Base-by-base conservation (phyloP, 768 basidiomycete species). In the Gloeophyllum trabeum region DNA sequence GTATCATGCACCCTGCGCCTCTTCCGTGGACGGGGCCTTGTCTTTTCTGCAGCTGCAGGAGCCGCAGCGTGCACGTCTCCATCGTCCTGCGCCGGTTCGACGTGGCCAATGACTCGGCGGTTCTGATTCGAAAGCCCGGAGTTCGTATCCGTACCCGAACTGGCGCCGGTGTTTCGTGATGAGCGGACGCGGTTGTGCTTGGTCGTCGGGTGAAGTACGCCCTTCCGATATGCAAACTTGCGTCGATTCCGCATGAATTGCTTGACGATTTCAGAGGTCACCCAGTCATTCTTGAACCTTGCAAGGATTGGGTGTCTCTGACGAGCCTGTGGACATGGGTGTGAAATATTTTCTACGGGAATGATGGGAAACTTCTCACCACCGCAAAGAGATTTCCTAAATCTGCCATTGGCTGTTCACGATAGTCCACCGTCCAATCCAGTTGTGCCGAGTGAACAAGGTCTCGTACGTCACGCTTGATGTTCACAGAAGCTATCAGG, bases 231-330 rank as follows among this genome's bases (percentile, higher is more conserved):
- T n/a, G n/a, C n/a, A n/a, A n/a, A n/a, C 38, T 46, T 46, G 16
- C 47, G 43, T 7, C 34, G 37, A 35, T 51, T 51, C 16, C 34
- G 24, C 35, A 54, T 41, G 42, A 37, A 52, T 36, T 50, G 46
- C 20, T 44, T 42, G 13, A 45, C 42, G n/a, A 54, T 36, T 14
- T 40, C 53, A 0, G 47, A 46, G 5, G 51, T 51, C 2, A 48
- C 43, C 52, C 52, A 54, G 41, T 47, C 42, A 34, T 42, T 42
- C 18, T 40, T 14, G 30, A 44, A 54, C 19, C 40, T 43, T 0
- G 6, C 18, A 14, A 54, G 40, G 13, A 39, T 32, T 0, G 48
- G 46, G n/a, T 51, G 46, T 1, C 14, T 10, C 24, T 47, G 20
- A 4, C 39, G 19, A 19, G 46, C 35, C 44, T 46, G 36, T 35